Evolutionary conservation across 768 basidiomycete genomes (phyloP).

Genomic region (Lentinula edodes): DNA sequence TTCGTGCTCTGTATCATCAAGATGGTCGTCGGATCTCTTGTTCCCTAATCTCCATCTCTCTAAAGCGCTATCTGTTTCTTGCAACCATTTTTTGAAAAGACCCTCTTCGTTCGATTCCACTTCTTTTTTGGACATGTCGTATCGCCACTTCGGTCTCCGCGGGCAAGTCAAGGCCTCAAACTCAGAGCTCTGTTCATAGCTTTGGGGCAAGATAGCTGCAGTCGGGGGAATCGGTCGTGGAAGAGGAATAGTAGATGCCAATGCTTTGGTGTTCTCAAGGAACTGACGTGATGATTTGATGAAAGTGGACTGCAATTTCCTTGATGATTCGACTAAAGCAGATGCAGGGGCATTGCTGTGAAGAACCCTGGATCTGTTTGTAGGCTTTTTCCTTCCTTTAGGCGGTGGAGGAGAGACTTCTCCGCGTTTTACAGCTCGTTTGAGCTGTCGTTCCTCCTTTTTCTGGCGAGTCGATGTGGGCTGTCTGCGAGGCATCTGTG

Average conservation of each 20-base stretch:
- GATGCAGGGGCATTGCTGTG: neutral
- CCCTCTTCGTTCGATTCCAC: conserved; percentile 90
- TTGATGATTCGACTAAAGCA: conserved; percentile 21
- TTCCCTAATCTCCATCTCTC: conserved; percentile 39
- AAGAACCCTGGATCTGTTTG: neutral
- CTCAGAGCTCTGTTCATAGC: conserved; percentile 9
- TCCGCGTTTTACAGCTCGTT: conserved; percentile 82
- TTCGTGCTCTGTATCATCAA: conserved; percentile 7
- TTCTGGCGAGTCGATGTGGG: conserved; percentile 63
- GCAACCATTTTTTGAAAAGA: conserved; percentile 73
- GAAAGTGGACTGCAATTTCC: conserved; percentile 66
- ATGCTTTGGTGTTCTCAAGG: conserved; percentile 50
- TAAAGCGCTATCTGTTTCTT: conserved; percentile 53
- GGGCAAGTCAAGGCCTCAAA: conserved; percentile 40
- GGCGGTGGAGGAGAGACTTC: conserved; percentile 40
- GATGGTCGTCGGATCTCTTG: conserved; percentile 9
- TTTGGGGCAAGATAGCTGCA: conserved; percentile 29
- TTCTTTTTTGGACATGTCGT: conserved; percentile 81
- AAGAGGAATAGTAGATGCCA: conserved; percentile 51
- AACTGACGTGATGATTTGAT: conserved; percentile 53
- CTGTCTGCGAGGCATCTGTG: conserved; percentile 32
- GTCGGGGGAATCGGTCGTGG: conserved; percentile 48
- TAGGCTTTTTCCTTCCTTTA: conserved; percentile 19
- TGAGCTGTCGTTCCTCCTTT: conserved; percentile 68
- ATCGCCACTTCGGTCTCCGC: conserved; percentile 80